These are phyloP conservation scores for Drechslerella dactyloides DNA, from an alignment of 2,329 filamentous ascomycete genomes.

Conservation along the genomic window DNA sequence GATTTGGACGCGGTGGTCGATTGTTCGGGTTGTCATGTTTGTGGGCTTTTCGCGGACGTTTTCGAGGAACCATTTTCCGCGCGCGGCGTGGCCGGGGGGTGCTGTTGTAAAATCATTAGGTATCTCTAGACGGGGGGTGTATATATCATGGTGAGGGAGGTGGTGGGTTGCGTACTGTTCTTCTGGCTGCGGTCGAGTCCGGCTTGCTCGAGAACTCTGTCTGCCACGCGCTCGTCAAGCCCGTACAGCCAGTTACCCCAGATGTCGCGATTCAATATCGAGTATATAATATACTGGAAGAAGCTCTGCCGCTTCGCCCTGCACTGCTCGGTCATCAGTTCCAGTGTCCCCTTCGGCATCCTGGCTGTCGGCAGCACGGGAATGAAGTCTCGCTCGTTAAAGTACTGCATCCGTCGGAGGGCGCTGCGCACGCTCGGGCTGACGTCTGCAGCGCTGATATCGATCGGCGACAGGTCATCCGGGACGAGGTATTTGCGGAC, in stretches of 20 bases:
- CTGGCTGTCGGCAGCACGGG: not conserved
- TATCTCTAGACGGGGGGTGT: not conserved
- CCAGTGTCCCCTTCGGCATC: not conserved
- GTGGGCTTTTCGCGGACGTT: conserved; percentile 40
- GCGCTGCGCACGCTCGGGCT: conserved; percentile 15
- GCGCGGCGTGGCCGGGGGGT: conserved; percentile 20
- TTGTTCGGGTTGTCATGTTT: conserved; percentile 16
- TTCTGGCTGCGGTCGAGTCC: conserved; percentile 10
- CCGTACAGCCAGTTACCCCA: conserved; percentile 47
- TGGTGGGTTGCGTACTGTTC: conserved; percentile 24
- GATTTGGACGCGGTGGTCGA: conserved; percentile 27
- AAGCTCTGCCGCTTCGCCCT: conserved; percentile 27
- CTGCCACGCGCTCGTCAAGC: not conserved
- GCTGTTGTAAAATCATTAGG: conserved; percentile 14
- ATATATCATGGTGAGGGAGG: not conserved
- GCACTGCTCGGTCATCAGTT: not conserved
- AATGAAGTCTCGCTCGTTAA: conserved; percentile 24
- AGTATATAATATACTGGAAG: conserved; percentile 46
- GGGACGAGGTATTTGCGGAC: conserved; percentile 34
- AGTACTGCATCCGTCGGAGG: conserved; percentile 31
- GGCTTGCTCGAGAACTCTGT: conserved; percentile 15
- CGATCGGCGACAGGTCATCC: not conserved
- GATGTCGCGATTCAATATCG: conserved; percentile 28
- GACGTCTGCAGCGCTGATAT: conserved; percentile 5
- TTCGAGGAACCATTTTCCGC: conserved; percentile 33